Base-by-base conservation (phyloP, 2,329 filamentous ascomycete species). In the Penicillium italicum region DNA sequence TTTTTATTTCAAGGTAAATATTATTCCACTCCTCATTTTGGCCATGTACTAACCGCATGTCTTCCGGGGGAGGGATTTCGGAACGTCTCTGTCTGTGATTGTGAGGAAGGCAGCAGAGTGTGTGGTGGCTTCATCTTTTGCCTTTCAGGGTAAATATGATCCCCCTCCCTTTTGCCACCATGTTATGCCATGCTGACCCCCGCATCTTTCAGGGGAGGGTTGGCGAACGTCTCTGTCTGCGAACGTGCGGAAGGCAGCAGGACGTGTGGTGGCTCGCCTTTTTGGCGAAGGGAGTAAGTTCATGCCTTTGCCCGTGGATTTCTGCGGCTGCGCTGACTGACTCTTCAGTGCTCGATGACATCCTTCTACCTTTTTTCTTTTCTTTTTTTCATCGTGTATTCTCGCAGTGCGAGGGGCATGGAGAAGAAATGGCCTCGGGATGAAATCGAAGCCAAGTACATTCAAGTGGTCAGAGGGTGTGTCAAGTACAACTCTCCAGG, bases 381-480 rank as follows among this genome's bases (percentile, higher is more conserved):
- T 26, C 12, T 5, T 31, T 1, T n/a, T 33, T 45, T 47, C 50
- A 52, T 46, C 31, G 22, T 45, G 24, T 46, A 24, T 38, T 45
- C 24, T 52, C 40, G 41, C 40, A 45, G 31, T 20, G 22, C 31
- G 49, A 52, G 49, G 40, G 31, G n/a, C 10, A 36, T 52, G 49
- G 30, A 45, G 48, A 43, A 43, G 49, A 51, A 24, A 45, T 5
- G 26, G 26, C 26, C 26, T 6, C 6, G 26, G 26, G 5, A n/a
- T 26, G 44, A 48, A 37, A 12, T 16, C 16, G 45, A 43, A 43
- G 22, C 40, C 2, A 16, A 44, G 28, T 22, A 44, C 9, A 43
- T 28, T 24, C 4, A 16, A 24, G 20, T 24, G 38, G 38, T 24
- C 20, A 24, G 38, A 16, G 38, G 12, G 22, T 20, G 34, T 11